Evolutionary conservation across 78 protist genomes (phyloP), one percentile per base, ranked within the genome.

Genomic region (Planoprotostelium fungivorum): DNA sequence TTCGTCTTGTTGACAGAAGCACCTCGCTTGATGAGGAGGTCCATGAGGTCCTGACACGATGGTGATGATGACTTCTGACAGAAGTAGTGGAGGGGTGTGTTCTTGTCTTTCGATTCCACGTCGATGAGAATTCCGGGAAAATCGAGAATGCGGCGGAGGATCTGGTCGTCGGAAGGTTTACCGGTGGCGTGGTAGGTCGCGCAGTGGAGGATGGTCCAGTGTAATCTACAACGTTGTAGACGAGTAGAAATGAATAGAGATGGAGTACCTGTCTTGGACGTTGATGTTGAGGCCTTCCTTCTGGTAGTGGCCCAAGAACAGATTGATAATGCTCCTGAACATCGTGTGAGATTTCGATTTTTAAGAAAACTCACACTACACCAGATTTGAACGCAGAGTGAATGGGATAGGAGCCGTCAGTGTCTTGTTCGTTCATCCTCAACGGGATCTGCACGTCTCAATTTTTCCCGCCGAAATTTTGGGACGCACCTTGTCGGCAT

Each of bases 11-110:
- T 94, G 1, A 94, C 94, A 63, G 89, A 38, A 35, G 94, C 94
- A n/a, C 93, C 93, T 29, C 51, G 38, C 84, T 89, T 92, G 38
- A 94, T 87, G 36, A 94, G 37, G 29, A 85, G 37, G 86, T 91
- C 91, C n/a, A 87, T 91, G 0, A 91, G 84, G 39, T 92, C 91
- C 36, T 89, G 93, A 51, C 94, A 92, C 35, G 90, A 90, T 0
- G 96, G 96, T 0, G 89, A 85, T 38, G 85, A 36, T 34, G 86
- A 94, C 28, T 89, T 89, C 34, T 91, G 95, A 35, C 96, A 94
- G 31, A 94, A 94, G 63, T 89, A 89, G 86, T 94, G 96, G 25
- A 94, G 63, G 37, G 93, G 90, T 83, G 96, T 94, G 84, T 94
- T 94, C 37, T 90, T 91, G 90, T 94, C 96, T 5, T 85, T 73